Base-by-base conservation (phyloP, 2,329 filamentous ascomycete species). In the Aureobasidium sp. region DNA sequence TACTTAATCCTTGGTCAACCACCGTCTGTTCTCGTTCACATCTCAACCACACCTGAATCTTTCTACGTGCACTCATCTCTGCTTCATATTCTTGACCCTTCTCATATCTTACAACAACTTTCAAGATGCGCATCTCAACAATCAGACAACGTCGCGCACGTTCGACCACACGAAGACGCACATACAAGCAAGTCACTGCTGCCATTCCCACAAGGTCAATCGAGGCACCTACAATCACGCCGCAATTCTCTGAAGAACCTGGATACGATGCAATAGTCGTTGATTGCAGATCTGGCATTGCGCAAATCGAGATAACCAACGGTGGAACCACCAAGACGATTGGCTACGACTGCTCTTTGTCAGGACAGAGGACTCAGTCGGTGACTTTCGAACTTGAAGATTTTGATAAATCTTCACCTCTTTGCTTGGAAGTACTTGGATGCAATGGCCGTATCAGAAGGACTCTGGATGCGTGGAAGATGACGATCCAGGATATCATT, bases 401-500 rank as follows among this genome's bases (percentile, higher is more conserved):
- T 0, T 59, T 45, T 7, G 34, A 59, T 11, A 31, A 17, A 8
- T 25, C 42, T 5, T 9, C 29, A n/a, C 41, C 42, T 14, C 55
- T 59, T 20, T 8, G 17, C 22, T 2, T 59, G 5, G 42, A 45
- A 2, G 44, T 42, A n/a, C 41, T 59, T 5, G 55, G 37, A 9
- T 36, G 27, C 15, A 59, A 59, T 17, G 55, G 55, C 17, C 22
- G 31, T 2, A 11, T 59, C 8, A 37, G 11, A 3, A 36, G 20
- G 5, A 11, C 11, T n/a, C 1, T 14, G 1, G 15, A 59, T 22
- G 42, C 20, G 6, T 59, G 55, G 55, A 39, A 31, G 12, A n/a
- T 20, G 15, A 14, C 15, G 12, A 9, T 15, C 11, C 55, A 15
- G 36, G 63, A 70, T 1, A 75, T 69, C 58, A 68, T 81, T 45